Percentiles rank a stretch among this genome's conserved stretches.
phyloP scores from a whole-genome alignment of 148 eudicot species.

The Agrostemma githago region DNA sequence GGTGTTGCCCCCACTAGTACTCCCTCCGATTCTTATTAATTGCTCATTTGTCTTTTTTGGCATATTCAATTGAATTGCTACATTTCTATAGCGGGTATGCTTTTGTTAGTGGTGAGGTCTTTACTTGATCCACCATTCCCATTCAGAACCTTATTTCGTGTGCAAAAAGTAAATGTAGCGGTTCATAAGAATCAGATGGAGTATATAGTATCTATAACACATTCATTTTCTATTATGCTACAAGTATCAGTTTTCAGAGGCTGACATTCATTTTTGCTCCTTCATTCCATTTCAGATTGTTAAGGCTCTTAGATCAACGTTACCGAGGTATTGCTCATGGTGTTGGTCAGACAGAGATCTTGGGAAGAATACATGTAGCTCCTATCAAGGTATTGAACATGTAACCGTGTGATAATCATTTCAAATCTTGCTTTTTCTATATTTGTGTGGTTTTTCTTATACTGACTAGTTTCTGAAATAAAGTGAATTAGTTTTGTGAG shows the following conservation, averaged over 20 bases:
- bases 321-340: constrained; percentile 95
- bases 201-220: not conserved
- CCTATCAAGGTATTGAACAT: constrained; percentile 67
- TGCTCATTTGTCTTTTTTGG: too few relatives aligned
- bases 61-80: too few relatives aligned
- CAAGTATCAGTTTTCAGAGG: not conserved
- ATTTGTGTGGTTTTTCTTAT: not conserved
- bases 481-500: not conserved
- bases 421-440: not conserved
- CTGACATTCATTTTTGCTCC: constrained; percentile 12
- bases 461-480: not conserved
- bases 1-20: not conserved
- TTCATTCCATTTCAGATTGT: constrained; percentile 47
- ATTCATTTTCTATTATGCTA: not conserved
- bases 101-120: too few relatives aligned
- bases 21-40: too few relatives aligned
- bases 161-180: too few relatives aligned
- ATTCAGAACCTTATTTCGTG: too few relatives aligned
- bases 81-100: too few relatives aligned
- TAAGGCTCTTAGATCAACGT: constrained; percentile 86
- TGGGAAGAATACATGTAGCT: constrained; percentile 97
- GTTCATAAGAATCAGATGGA: too few relatives aligned
- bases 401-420: not conserved
- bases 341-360: constrained; percentile 93
- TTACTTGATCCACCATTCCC: too few relatives aligned